A percentile compares a stretch with the other conserved stretches of the same genome.
Conservation (phyloP, 139 green algal genomes). For the Chloropicon primus region DNA sequence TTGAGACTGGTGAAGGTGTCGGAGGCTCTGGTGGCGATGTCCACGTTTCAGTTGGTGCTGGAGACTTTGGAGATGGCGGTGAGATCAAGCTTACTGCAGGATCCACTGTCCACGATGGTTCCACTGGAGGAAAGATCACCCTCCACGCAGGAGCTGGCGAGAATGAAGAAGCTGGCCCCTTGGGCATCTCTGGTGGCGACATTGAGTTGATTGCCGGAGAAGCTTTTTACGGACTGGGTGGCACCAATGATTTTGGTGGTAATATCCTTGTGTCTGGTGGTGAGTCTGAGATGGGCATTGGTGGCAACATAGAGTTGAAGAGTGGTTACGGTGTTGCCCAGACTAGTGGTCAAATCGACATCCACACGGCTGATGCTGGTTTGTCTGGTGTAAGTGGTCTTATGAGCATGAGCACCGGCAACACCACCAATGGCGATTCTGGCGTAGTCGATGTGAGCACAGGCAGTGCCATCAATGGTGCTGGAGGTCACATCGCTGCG, state of each 20-base stretch:
- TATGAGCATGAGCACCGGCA: constrained; percentile 3
- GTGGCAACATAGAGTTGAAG: no score
- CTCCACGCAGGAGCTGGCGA: no score
- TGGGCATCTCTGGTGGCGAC: no score
- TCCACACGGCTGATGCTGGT: neutral
- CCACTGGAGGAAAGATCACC: neutral
- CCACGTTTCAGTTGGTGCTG: neutral
- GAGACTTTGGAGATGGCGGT: neutral
- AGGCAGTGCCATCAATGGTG: neutral
- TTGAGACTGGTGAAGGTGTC: neutral
- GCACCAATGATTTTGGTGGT: no score
- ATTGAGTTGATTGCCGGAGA: no score
- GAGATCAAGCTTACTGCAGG: neutral
- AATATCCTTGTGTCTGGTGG: no score
- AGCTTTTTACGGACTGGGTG: no score
- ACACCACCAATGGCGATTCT: neutral
- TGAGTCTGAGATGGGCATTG: no score
- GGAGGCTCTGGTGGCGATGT: neutral
- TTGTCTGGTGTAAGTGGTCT: constrained; percentile 3
- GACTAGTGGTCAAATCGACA: neutral
- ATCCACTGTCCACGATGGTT: neutral
- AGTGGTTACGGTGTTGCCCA: no score
- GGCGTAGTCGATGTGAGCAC: neutral
- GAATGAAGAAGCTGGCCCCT: no score
- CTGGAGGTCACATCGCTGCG: neutral